Conservation (phyloP, 2,329 filamentous ascomycete genomes). For the Pyricularia pennisetigena region DNA sequence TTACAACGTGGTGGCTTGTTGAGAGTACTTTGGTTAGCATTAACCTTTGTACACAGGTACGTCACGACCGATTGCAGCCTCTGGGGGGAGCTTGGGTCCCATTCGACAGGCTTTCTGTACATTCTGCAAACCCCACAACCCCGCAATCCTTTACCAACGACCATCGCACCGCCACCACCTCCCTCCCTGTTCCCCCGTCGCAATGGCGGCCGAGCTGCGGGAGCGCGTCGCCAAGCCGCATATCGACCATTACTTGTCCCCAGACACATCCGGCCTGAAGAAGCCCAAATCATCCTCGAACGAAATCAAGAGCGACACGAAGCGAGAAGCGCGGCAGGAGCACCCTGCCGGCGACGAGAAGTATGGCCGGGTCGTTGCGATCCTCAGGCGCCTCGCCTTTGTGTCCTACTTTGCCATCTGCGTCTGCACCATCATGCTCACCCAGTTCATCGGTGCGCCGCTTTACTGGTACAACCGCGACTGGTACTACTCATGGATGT, state of each 20-base stretch:
- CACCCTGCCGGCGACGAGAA: conserved; percentile 48
- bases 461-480: conserved; percentile 68
- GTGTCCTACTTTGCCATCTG: conserved; percentile 40
- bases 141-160: background rate
- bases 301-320: conserved; percentile 18
- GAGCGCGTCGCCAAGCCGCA: conserved; percentile 16
- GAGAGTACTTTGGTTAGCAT: background rate
- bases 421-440: conserved; percentile 48
- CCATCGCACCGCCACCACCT: background rate
- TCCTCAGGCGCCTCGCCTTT: conserved; percentile 42
- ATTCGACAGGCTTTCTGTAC: background rate
- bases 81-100: background rate
- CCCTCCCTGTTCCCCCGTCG: background rate
- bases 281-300: conserved; percentile 4
- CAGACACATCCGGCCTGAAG: background rate
- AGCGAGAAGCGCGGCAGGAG: conserved; percentile 9
- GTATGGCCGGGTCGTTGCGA: conserved; percentile 38
- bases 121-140: background rate
- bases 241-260: background rate
- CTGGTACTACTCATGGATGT: conserved; percentile 79
- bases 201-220: conserved; percentile 20
- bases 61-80: background rate
- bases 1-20: background rate
- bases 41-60: background rate
- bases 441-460: conserved; percentile 67